Evolutionary conservation across 176 grass and related monocot species (phyloP).

Genomic region (Ensete glaucum): DNA sequence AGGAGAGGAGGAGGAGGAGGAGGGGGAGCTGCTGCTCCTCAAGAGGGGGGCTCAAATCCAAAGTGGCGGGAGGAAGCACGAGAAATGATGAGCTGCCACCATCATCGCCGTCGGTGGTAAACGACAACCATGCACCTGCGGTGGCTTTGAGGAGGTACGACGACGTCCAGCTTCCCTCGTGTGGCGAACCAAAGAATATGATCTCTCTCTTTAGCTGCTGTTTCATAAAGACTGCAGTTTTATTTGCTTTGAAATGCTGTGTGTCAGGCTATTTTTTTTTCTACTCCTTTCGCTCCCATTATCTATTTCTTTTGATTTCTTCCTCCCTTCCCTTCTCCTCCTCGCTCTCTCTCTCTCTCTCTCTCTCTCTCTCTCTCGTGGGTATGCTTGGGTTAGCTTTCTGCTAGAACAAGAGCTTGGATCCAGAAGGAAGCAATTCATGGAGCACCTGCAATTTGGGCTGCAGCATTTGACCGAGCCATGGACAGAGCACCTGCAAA

Average conservation of each 20-base stretch:
- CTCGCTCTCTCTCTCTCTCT: too few species aligned
- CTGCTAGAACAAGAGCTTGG: too few species aligned
- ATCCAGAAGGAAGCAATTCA: too few species aligned
- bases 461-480: too few species aligned
- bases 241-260: background rate
- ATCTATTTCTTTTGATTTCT: background rate
- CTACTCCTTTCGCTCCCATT: background rate
- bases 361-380: too few species aligned
- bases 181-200: background rate
- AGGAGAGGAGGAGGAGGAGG: too few species aligned
- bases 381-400: too few species aligned
- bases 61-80: background rate
- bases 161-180: background rate
- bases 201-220: background rate
- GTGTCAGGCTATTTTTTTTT: background rate
- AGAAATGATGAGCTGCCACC: background rate
- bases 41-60: too few species aligned
- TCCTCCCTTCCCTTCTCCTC: too few species aligned
- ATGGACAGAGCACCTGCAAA: too few species aligned
- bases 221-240: background rate
- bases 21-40: too few species aligned
- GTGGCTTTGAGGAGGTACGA: background rate
- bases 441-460: too few species aligned
- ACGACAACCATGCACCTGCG: background rate
- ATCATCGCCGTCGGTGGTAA: conserved; percentile 1